Conservation (phyloP, 805 yeast genomes). For the Suhomyces emberorum region DNA sequence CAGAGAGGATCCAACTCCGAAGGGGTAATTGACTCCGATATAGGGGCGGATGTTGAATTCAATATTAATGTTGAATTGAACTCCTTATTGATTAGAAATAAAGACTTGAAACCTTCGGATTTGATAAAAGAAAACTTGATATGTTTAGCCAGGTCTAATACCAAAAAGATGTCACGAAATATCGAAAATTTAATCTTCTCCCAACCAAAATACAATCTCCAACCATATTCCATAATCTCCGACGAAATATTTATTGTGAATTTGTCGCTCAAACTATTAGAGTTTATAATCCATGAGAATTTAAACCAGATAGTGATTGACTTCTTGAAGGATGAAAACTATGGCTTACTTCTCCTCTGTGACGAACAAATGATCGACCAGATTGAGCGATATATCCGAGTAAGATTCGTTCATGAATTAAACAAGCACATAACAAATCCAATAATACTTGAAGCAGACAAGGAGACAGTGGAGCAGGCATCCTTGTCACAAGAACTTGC, state of each 20-base stretch:
- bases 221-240: conserved; percentile 3
- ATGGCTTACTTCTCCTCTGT: conserved; percentile 25
- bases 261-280: conserved; percentile 20
- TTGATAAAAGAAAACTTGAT: conserved; percentile 33
- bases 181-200: conserved; percentile 4
- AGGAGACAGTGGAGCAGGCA: background rate
- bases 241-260: conserved; percentile 35
- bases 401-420: conserved; percentile 10
- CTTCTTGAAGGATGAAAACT: conserved; percentile 30
- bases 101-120: conserved; percentile 27
- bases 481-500: background rate
- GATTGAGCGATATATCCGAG: conserved; percentile 26
- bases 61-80: conserved; percentile 33
- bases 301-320: conserved; percentile 14
- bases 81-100: conserved; percentile 29
- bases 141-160: conserved; percentile 25
- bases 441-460: background rate
- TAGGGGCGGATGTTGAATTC: conserved; percentile 5
- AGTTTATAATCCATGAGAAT: conserved; percentile 19
- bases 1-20: background rate
- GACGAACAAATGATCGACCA: conserved; percentile 23
- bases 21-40: too few relatives aligned
- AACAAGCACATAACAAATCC: background rate
- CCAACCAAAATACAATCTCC: conserved; percentile 3
- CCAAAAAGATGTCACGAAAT: background rate